phyloP scores from a whole-genome alignment of 768 basidiomycete genomes.

The Russula compacta region DNA sequence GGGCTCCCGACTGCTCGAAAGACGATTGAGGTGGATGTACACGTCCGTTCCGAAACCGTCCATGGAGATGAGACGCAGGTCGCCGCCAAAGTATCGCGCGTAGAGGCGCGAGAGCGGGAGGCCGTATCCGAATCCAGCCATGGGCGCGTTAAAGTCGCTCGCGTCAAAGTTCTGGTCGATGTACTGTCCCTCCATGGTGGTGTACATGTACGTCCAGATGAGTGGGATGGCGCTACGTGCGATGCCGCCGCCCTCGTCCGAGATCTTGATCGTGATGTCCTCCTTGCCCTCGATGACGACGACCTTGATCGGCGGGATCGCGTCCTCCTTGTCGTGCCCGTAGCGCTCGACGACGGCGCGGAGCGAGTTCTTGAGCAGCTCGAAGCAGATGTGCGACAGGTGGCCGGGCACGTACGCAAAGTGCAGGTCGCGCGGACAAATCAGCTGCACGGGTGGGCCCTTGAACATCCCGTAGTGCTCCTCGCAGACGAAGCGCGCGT shows the following conservation, averaged over 20 bases:
- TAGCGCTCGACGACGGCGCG: slow-evolving; percentile 92
- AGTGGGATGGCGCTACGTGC: slow-evolving; percentile 80
- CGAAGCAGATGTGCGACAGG: slow-evolving; percentile 93
- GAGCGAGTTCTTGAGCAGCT: slow-evolving; percentile 94
- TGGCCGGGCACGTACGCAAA: slow-evolving; percentile 98
- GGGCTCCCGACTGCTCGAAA: slow-evolving; percentile 77
- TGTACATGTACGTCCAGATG: slow-evolving; percentile 99
- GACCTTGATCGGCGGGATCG: slow-evolving; percentile 87
- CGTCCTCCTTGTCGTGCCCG: slow-evolving; percentile 69
- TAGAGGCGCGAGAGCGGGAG: slow-evolving; percentile 90
- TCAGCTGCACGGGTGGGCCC: slow-evolving; percentile 91
- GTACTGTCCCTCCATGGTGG: slow-evolving; percentile 65
- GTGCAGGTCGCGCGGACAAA: slow-evolving; percentile 77
- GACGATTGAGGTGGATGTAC: slow-evolving; percentile 82
- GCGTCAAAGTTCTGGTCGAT: slow-evolving; percentile 73
- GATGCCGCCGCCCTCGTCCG: slow-evolving; percentile 95
- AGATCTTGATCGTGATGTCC: slow-evolving; percentile 98
- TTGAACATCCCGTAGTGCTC: slow-evolving; percentile 93
- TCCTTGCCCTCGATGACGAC: slow-evolving; percentile 96
- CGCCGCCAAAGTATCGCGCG: slow-evolving; percentile 91
- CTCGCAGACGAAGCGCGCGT: slow-evolving; percentile 89
- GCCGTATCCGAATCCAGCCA: slow-evolving; percentile 97
- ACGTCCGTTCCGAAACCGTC: slow-evolving; percentile 97
- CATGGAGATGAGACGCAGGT: slow-evolving; percentile 92
- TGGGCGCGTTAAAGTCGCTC: slow-evolving; percentile 91